Evolutionary conservation across 805 yeast species (phyloP), one percentile per base, ranked within the genome.

Genomic region (Metschnikowia lochheadii): DNA sequence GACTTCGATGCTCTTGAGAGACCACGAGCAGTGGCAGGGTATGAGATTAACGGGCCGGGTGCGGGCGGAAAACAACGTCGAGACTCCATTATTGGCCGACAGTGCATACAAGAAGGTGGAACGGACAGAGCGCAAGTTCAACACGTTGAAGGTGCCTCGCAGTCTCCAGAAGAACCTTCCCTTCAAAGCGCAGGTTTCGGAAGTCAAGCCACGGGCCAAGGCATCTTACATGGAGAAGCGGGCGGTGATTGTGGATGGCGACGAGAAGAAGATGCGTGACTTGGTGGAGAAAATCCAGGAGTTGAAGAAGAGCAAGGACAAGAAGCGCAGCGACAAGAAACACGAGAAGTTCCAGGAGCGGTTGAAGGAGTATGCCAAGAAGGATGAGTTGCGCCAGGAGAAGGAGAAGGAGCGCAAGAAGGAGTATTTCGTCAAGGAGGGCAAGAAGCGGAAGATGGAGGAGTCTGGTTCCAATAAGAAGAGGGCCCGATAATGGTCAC

Each of bases 11-110:
- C 76, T 95, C 60, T 69, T 91, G 51, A 64, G 73, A 34, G 81
- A 89, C 57, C 94, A 94, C 70, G 75, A 78, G 32, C 88, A 88
- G 62, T 94, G 99, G 99, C 81, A 81, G 62, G 99, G 99, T 55
- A 90, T 94, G 96, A 81, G 96, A 64, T 76, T 92, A 54, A 94
- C 97, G 0, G 99, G 99, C 51, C 86, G 86, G 61, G 90, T 94
- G 40, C 82, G 99, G 62, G 92, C 94, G 20, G 95, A 79, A 21
- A 67, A 77, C 57, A 79, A 78, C 36, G 62, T 89, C 43, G 81
- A 79, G 18, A 82, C 94, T 0, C 92, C 92, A 44, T 69, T 63
- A 57, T 62, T 68, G 49, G 67, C 72, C 18, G 82, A 80, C 58
- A 74, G 80, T 52, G 74, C 77, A 5, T 81, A 81, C 63, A 68